Evolutionary conservation across 148 eudicot genomes (phyloP), one percentile per base, ranked within the genome.

Genomic region (Rhododendron simsii): DNA sequence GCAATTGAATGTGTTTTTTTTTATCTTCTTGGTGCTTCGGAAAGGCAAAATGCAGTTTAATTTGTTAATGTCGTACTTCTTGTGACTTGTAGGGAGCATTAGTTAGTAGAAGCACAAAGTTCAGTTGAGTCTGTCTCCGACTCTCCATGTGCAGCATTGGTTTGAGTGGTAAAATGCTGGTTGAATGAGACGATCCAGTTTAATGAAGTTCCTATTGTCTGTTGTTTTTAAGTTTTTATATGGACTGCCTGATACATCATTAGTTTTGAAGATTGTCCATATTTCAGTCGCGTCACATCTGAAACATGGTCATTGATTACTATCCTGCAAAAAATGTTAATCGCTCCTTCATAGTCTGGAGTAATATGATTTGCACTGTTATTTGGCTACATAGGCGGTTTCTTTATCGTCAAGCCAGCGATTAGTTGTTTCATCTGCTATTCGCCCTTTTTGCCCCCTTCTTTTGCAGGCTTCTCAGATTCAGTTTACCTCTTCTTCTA

Each of bases 381-480:
- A 47, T 47, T 47, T 9, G 50, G 50, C 50, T 47, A 47, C 50
- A 9, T 47, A 9, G 50, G 50, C 11, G 0, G 11, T 47, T 47
- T 47, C 50, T 2, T 9, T 47, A 47, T 7, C 10, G 50, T 47
- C 50, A 47, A 47, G 50, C 50, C 50, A 47, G 50, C 11, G 12
- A 47, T 47, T 47, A 47, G 50, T 9, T 9, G 50, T 47, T 47
- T 9, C 50, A 47, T 47, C 50, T 47, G 50, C 12, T 2, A 47
- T 47, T 47, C 11, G 12, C 50, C 50, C 50, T 0, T 47, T 47
- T 47, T 47, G 50, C 12, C 11, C 78, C 59, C 26, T 35, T 63
- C 45, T 7, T 75, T 51, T 77, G 90, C 93, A 96, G 99, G 87
- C 83, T 77, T 89, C 91, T 53, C 93, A 95, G 89, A 90, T 94